Evolutionary conservation across 129 eudicot species (phyloP).

Genomic region (Dittrichia graveolens): DNA sequence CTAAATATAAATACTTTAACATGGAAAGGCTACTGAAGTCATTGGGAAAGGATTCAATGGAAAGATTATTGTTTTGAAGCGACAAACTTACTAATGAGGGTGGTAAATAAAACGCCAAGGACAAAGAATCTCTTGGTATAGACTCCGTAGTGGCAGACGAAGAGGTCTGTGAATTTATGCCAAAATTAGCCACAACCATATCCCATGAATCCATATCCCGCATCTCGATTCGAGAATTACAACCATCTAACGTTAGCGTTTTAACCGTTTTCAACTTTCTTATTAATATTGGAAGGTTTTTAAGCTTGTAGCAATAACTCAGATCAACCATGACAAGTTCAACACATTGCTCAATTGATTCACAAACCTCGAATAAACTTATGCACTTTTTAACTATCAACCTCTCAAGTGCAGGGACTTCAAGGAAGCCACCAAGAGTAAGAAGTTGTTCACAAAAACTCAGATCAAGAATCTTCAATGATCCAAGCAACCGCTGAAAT

Average conservation of each 20-base stretch:
- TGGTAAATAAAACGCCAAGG: background rate
- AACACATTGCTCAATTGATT: background rate
- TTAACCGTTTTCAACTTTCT: background rate
- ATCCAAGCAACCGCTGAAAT: background rate
- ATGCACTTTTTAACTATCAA: background rate
- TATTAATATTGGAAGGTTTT: background rate
- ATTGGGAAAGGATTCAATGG: constrained; percentile 1
- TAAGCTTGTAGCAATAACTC: background rate
- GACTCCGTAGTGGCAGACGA: background rate
- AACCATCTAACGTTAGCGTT: background rate
- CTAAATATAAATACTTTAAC: background rate
- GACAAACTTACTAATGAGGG: background rate
- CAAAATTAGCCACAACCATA: background rate
- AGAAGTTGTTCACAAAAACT: background rate
- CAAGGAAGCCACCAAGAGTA: background rate
- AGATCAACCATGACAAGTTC: background rate
- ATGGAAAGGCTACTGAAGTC: constrained; percentile 8
- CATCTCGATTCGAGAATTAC: background rate
- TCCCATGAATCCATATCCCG: background rate
- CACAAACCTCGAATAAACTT: background rate
- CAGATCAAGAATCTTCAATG: constrained; percentile 3
- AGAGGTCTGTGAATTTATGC: background rate
- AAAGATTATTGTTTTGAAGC: background rate
- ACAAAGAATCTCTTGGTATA: background rate
- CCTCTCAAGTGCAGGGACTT: constrained; percentile 2